These are phyloP conservation scores for Ephemerocybe angulata DNA, from an alignment of 768 basidiomycete species.

Conservation along the genomic window DNA sequence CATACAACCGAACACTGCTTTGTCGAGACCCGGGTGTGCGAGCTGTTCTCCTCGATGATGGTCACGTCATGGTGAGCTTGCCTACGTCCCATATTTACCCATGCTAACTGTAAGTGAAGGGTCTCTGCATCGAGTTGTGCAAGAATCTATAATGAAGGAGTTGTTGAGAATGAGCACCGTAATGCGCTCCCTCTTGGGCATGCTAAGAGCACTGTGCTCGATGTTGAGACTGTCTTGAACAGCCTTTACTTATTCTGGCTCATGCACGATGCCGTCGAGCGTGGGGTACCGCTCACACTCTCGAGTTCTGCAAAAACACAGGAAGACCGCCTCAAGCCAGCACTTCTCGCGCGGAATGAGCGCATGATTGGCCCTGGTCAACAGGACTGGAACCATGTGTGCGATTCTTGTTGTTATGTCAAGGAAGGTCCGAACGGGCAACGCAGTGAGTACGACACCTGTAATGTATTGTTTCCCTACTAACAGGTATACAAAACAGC, in stretches of 20 bases:
- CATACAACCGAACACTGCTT: slow-evolving; percentile 13
- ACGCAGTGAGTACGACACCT: too few species aligned
- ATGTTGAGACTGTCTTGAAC: neutral
- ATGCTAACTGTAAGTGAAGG: neutral
- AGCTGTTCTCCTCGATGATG: slow-evolving; percentile 11
- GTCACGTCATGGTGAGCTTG: slow-evolving; percentile 8
- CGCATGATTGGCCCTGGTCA: slow-evolving; percentile 22
- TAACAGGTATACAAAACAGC: too few species aligned
- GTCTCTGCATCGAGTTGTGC: neutral
- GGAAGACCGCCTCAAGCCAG: neutral
- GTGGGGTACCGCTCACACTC: neutral
- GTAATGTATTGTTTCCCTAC: too few species aligned
- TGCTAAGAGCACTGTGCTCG: neutral
- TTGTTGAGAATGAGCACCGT: neutral
- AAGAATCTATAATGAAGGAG: neutral
- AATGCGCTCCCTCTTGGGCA: neutral
- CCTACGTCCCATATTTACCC: slow-evolving; percentile 7
- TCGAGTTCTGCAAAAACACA: neutral
- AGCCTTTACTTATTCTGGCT: neutral
- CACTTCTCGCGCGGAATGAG: slow-evolving; percentile 14
- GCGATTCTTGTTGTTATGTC: slow-evolving; percentile 19
- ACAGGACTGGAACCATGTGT: slow-evolving; percentile 23
- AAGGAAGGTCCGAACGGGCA: too few species aligned
- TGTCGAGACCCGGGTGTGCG: slow-evolving; percentile 9
- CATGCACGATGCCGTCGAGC: neutral